A percentile compares a stretch with the other conserved stretches of the same genome.
Evolutionary conservation across 202 grass and related monocot species (phyloP).

Genomic region (Bolboschoenoplectus hybrid): DNA sequence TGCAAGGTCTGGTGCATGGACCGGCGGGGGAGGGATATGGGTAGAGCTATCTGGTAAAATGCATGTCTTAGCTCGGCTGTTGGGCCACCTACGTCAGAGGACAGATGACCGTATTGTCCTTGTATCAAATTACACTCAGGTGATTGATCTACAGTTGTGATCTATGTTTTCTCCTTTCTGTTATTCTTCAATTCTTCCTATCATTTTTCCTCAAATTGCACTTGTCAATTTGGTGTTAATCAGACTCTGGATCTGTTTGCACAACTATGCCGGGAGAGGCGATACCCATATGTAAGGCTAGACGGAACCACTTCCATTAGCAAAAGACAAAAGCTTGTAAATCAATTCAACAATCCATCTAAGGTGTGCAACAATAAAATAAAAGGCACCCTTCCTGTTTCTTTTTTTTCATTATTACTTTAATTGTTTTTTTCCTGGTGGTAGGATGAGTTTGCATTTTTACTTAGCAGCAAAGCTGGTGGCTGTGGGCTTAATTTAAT

Average conservation of each 20-base stretch:
- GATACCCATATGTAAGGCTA: conserved; percentile 87
- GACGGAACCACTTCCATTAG: conserved; percentile 92
- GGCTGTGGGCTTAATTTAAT: conserved; percentile 99
- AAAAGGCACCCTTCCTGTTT: neutral
- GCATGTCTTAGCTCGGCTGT: conserved; percentile 89
- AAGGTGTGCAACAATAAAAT: conserved; percentile 55
- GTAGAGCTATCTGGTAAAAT: conserved; percentile 98
- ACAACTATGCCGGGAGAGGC: conserved; percentile 97
- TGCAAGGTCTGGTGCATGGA: conserved; percentile 91
- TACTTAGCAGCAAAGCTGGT: conserved; percentile 95
- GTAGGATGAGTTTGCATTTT: conserved; percentile 92
- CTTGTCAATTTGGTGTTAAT: conserved; percentile 39
- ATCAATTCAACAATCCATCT: conserved; percentile 85
- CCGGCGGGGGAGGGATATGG: conserved; percentile 93
- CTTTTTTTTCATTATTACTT: conserved; percentile 18
- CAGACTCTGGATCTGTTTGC: conserved; percentile 95
- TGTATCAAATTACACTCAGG: conserved; percentile 99
- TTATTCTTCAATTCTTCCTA: conserved; percentile 34
- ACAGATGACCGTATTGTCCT: conserved; percentile 96
- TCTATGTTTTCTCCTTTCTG: conserved; percentile 21
- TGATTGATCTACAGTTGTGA: conserved; percentile 38
- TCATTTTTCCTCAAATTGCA: conserved; percentile 36
- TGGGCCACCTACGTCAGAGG: conserved; percentile 79
- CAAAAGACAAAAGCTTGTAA: conserved; percentile 97
- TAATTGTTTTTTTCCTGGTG: conserved; percentile 38